Evolutionary conservation across 306 rosid genomes (phyloP), one percentile per base, ranked within the genome.

Genomic region (Rosa persica): DNA sequence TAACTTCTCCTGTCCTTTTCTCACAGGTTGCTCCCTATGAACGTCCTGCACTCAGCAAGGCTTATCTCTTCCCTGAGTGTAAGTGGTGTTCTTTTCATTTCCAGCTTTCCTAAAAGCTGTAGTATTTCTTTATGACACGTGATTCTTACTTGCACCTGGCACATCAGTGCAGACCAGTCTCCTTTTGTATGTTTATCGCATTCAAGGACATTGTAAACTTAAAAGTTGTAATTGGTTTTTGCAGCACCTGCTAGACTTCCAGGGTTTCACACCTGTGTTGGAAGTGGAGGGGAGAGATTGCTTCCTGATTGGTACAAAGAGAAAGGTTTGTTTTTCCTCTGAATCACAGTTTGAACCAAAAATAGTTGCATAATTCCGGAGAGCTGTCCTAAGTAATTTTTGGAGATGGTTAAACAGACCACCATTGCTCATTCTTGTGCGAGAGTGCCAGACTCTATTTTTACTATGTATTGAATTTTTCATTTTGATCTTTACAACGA

Each of bases 231-330:
- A 39, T 74, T 84, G 73, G 51, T 74, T 77, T 76, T 83, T 84
- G 88, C 94, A 95, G 99, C 97, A 76, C 98, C 99, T 85, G 97
- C 97, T 76, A 91, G 99, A 88, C 99, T 95, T 81, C 99, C 99
- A 44, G 98, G 98, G 54, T 93, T 95, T 86, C 89, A 95, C 57
- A 87, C 81, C 74, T 89, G 96, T 83, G 99, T 95, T 82, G 99
- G 98, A 83, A 89, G 94, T 79, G 98, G 99, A 40, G 98, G 99
- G 78, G 98, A 95, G 84, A 90, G 89, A 86, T 88, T 93, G 78
- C 88, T 89, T 80, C 93, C 93, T 60, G 98, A 86, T 61, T 93
- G 97, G 98, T 95, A 95, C 91, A 78, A 69, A 25, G 96, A 88
- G 89, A 90, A 93, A 80, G 99, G 99, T 95, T 67, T 76, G 78